Base-by-base conservation (phyloP, 2,329 filamentous ascomycete genomes). In the Talaromyces funiculosus region DNA sequence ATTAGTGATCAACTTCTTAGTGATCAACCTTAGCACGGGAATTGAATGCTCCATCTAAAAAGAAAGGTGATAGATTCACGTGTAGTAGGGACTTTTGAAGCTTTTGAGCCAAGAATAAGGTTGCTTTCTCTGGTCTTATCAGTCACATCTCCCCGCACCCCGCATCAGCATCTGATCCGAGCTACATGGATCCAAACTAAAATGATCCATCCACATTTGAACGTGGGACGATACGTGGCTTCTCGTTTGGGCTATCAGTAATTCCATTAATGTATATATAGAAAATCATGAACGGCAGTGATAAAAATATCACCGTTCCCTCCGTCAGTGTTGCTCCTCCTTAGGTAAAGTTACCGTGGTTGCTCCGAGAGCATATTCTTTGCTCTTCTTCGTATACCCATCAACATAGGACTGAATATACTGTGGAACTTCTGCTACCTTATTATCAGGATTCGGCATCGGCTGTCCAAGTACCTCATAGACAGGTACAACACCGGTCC, bases 401-500 rank as follows among this genome's bases (percentile, higher is more conserved):
- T 78, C 74, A 53, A 84, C 75, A 71, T 81, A 86, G 4, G 75
- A 75, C 54, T 68, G 74, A 58, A 93, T 75, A 74, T 92, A 86
- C 62, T 73, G 78, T 8, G 90, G 89, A 18, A 89, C 75, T 8
- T 80, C 71, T 31, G 75, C 71, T 3, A 87, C 79, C 64, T 77
- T 74, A 69, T 90, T 90, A 62, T 85, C 81, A 26, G 79, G 73
- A 12, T 81, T 81, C 0, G 84, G 77, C 22, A 90, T 71, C 0
- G 90, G 88, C 59, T 85, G 80, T 0, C 87, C 89, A 62, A 89
- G 77, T 0, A 76, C 77, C 63, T 84, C 81, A 71, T 85, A 86
- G 10, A 90, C 81, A 0, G 91, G 77, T 65, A 87, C 77, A n/a
- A 86, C 83, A 1, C 84, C 84, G 1, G 81, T 83, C 84, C 84